phyloP scores from a whole-genome alignment of 2,329 filamentous ascomycete genomes.

The Sphaerulina vaccinii region DNA sequence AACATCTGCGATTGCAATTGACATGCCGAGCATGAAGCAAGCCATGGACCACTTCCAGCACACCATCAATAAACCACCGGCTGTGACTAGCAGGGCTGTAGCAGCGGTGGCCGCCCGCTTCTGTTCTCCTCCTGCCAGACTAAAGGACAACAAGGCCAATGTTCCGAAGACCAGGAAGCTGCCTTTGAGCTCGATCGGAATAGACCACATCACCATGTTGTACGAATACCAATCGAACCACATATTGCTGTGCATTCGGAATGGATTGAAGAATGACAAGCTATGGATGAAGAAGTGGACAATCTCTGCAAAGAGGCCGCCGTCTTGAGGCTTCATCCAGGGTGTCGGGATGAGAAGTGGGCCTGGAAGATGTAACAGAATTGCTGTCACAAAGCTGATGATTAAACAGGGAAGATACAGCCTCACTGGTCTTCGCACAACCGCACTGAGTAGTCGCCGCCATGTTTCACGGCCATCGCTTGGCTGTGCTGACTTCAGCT shows the following conservation, averaged over 20 bases:
- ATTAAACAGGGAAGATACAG: conserved; percentile 12
- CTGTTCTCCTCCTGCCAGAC: conserved; percentile 3
- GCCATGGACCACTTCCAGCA: conserved; percentile 19
- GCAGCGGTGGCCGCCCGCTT: conserved; percentile 1
- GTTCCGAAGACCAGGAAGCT: conserved; percentile 17
- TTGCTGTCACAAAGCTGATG: conserved; percentile 9
- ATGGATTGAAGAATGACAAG: conserved; percentile 8
- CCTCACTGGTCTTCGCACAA: conserved; percentile 14
- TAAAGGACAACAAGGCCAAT: conserved; percentile 10
- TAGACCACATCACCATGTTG: conserved; percentile 22
- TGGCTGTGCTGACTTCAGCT: conserved; percentile 4
- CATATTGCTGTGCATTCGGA: conserved; percentile 8
- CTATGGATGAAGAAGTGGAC: not conserved
- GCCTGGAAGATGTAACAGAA: conserved; percentile 16
- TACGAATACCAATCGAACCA: conserved; percentile 12
- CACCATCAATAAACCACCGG: conserved; percentile 5
- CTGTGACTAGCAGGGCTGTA: conserved; percentile 2
- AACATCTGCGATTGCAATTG: conserved; percentile 16
- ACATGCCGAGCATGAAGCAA: conserved; percentile 20
- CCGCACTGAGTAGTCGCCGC: conserved; percentile 11
- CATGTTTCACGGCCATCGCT: conserved; percentile 2
- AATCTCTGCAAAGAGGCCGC: conserved; percentile 12
- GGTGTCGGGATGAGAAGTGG: conserved; percentile 4
- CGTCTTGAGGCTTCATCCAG: conserved; percentile 6
- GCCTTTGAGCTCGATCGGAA: conserved; percentile 20